These are phyloP conservation scores for Apiospora malaysiana DNA, from an alignment of 2,329 filamentous ascomycete species.

Conservation along the genomic window DNA sequence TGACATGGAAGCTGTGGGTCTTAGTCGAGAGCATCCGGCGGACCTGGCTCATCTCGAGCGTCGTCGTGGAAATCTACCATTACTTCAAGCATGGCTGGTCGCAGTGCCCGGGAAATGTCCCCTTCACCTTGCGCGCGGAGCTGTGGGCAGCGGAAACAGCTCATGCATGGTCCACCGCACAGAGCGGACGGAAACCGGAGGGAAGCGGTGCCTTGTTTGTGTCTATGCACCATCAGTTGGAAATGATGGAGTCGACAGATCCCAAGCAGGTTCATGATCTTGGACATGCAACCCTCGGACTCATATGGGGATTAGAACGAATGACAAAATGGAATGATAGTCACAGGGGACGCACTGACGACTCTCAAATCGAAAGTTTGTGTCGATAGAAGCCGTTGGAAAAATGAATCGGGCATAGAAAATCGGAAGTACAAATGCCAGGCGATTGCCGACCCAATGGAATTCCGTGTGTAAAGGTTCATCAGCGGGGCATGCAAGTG, in stretches of 20 bases:
- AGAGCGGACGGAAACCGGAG: neutral
- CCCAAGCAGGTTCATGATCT: neutral
- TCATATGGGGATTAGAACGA: neutral
- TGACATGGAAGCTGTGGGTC: conserved; percentile 38
- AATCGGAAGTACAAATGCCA: no score
- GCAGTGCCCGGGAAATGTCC: conserved; percentile 36
- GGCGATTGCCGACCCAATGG: no score
- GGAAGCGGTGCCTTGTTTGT: neutral
- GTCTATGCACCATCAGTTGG: neutral
- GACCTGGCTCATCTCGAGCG: conserved; percentile 34
- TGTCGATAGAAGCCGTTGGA: no score
- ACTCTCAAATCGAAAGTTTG: neutral
- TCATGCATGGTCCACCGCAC: conserved; percentile 27
- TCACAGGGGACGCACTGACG: no score
- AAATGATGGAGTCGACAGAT: neutral
- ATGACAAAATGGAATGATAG: neutral
- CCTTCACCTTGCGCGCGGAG: conserved; percentile 35
- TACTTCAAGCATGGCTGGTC: conserved; percentile 35
- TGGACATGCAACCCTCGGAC: neutral
- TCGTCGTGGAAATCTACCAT: conserved; percentile 35
- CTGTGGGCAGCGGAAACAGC: conserved; percentile 39
- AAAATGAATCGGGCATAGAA: neutral
- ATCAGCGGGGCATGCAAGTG: no score
- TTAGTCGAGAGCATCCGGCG: conserved; percentile 39
- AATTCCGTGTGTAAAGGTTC: no score